Base-by-base conservation (phyloP, 345 rosid genomes). In the Murraya koenigii region DNA sequence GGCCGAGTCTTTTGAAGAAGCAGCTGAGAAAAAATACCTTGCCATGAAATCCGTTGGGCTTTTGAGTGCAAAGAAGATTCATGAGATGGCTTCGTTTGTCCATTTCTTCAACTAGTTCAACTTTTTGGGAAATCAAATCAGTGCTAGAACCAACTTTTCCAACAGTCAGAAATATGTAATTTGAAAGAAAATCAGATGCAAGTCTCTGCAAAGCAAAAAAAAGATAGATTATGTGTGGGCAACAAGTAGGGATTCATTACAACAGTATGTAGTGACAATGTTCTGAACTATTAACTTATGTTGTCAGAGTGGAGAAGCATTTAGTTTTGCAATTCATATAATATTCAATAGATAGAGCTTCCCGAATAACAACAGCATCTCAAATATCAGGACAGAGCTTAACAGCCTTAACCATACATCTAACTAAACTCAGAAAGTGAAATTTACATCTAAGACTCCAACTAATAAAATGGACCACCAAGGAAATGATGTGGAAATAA, bases 131-230 rank as follows among this genome's bases (percentile, higher is more conserved):
- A 39, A 89, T 89, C 73, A 85, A 81, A 44, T 83, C 88, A 9
- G 87, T 86, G 72, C 84, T 85, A 36, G 92, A 87, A 70, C 89
- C 86, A 77, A 86, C 90, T 82, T 88, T 86, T 71, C 86, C 87
- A 49, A 87, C 89, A 25, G 90, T 56, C 49, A 89, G 85, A 67
- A 88, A 88, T 49, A 82, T 81, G 72, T 91, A 86, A 80, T 84
- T 75, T 22, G 87, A 79, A 56, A 89, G 89, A 80, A 82, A 90
- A 79, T 83, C 89, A 20, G 88, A 86, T n/a, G 83, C 92, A 80
- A 89, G 89, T 78, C 76, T 82, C 92, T 89, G 89, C 83, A 76
- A 80, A n/a, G 17, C 30, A 71, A 13, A 67, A 71, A 71, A 62
- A 13, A 69, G 17, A 72, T 66, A 6, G 71, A 60, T 56, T 36